Evolutionary conservation across 2,329 filamentous ascomycete species (phyloP).

Genomic region (Fusarium papillatum): DNA sequence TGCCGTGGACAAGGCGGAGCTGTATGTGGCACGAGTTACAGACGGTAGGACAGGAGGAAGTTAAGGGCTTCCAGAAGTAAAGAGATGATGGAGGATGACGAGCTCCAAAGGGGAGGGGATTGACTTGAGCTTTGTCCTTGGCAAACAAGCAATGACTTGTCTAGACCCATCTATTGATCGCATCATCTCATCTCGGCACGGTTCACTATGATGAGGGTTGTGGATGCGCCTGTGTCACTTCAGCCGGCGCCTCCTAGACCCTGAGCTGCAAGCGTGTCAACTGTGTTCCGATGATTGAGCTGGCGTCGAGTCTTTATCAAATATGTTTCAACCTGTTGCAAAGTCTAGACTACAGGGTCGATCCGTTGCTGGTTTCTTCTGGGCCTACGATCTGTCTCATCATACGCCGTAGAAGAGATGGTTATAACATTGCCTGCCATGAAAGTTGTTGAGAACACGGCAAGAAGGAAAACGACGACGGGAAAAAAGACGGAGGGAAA

Average conservation of each 20-base stretch:
- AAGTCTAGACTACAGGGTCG: not conserved
- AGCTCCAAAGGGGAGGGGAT: not conserved
- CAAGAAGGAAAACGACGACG: not conserved
- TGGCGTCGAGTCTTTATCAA: slow-evolving; percentile 1
- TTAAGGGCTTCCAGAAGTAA: slow-evolving; percentile 2
- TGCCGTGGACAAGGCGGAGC: not conserved
- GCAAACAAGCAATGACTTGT: not conserved
- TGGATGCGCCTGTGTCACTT: not conserved
- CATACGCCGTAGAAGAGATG: not conserved
- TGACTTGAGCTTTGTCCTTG: not conserved
- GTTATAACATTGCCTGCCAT: not conserved
- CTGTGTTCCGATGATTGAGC: slow-evolving; percentile 24
- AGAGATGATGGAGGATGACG: not conserved
- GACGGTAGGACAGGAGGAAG: not conserved
- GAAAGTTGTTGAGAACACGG: not conserved
- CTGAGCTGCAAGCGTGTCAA: not conserved
- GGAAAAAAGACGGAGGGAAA: not conserved
- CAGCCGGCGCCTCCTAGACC: not conserved
- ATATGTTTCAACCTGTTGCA: slow-evolving; percentile 18
- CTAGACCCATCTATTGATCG: not conserved
- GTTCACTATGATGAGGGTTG: not conserved
- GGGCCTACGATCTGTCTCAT: not conserved
- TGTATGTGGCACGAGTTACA: not conserved
- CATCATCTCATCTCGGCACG: not conserved
- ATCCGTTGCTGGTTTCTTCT: not conserved